Percentiles rank a stretch among this genome's conserved stretches.
phyloP scores from a whole-genome alignment of 495 filamentous ascomycete species.

The Aspergillus diversus region DNA sequence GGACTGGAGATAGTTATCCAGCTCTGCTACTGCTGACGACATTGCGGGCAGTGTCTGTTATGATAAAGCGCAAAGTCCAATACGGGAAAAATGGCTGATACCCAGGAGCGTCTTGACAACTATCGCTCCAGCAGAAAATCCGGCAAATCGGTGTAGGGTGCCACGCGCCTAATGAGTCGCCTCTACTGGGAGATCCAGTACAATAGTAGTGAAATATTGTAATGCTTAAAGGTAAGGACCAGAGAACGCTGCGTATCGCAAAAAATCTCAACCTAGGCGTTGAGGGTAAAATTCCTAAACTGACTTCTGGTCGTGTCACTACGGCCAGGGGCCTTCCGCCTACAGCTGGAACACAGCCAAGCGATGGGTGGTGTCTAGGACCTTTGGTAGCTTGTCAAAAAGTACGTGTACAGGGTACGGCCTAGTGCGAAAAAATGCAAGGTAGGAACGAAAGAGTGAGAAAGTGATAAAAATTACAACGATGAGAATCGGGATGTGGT shows the following conservation, averaged over 20 bases:
- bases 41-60: constrained; percentile 46
- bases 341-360: constrained; percentile 54
- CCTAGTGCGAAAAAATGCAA: constrained; percentile 32
- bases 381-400: constrained; percentile 35
- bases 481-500: constrained; percentile 23
- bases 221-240: constrained; percentile 22
- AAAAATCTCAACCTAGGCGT: constrained; percentile 12
- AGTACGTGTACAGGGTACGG: constrained; percentile 43
- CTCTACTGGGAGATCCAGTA: constrained; percentile 35
- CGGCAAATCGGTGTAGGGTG: constrained; percentile 19
- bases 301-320: constrained; percentile 44
- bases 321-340: constrained; percentile 46
- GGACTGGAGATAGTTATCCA: constrained; percentile 87
- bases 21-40: constrained; percentile 83
- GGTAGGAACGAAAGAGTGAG: constrained; percentile 22
- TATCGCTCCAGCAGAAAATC: constrained; percentile 23
- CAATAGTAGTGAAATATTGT: constrained; percentile 21
- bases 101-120: constrained; percentile 20
- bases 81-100: constrained; percentile 23
- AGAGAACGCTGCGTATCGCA: constrained; percentile 19
- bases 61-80: constrained; percentile 17
- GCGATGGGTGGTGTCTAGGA: constrained; percentile 35
- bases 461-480: constrained; percentile 26
- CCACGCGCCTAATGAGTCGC: constrained; percentile 21
- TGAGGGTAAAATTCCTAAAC: constrained; percentile 28